A percentile compares a stretch with the other conserved stretches of the same genome.
Evolutionary conservation across 2,329 filamentous ascomycete genomes (phyloP).

Genomic region (Verticillium isaacii): DNA sequence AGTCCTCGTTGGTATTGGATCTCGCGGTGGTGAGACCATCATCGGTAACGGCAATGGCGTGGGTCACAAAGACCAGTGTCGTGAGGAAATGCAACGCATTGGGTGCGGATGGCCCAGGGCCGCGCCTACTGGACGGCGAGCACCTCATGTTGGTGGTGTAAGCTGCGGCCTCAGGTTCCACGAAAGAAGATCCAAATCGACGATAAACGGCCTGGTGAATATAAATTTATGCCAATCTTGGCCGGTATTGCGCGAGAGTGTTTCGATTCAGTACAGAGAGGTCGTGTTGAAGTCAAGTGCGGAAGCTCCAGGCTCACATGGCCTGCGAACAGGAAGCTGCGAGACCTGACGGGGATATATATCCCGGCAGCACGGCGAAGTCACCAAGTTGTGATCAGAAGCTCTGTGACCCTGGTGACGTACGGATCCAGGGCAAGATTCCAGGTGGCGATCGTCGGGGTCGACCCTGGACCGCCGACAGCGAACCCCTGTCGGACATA

Average conservation of each 20-base stretch:
- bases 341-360: slow-evolving; percentile 8
- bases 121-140: background rate
- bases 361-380: background rate
- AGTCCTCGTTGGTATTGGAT: slow-evolving; percentile 12
- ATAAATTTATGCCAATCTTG: background rate
- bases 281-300: background rate
- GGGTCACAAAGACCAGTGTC: background rate
- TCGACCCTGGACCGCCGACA: slow-evolving; percentile 11
- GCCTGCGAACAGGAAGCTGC: background rate
- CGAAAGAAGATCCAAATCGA: background rate
- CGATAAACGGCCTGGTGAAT: background rate
- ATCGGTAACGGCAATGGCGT: background rate
- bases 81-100: background rate
- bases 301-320: slow-evolving; percentile 4
- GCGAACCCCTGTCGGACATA: slow-evolving; percentile 12
- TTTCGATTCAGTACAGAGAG: background rate
- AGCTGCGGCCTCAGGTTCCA: background rate
- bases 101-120: background rate
- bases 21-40: slow-evolving; percentile 7
- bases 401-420: slow-evolving; percentile 9
- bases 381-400: slow-evolving; percentile 1
- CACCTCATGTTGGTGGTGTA: background rate
- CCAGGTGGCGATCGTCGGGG: slow-evolving; percentile 8
- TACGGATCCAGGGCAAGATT: slow-evolving; percentile 7
- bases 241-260: background rate